Conservation (phyloP, 257 asterid genomes). For the Plantago major region DNA sequence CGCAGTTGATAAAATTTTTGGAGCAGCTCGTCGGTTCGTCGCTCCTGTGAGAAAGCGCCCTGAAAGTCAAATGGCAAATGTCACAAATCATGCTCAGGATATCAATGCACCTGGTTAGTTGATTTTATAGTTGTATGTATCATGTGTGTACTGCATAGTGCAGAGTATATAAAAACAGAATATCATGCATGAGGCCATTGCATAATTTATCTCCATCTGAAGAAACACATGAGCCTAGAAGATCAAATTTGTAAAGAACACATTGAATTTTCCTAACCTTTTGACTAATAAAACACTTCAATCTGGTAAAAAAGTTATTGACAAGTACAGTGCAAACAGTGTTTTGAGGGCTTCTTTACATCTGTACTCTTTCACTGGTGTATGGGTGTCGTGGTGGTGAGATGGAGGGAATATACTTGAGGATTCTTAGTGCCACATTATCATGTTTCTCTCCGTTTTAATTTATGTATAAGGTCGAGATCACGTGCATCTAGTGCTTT, state of each 20-base stretch:
- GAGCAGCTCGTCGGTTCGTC: not conserved
- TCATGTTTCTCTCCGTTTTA: too few relatives aligned
- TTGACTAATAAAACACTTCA: not conserved
- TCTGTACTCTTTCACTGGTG: slow-evolving; percentile 9
- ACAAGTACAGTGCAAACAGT: not conserved
- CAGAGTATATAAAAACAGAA: too few relatives aligned
- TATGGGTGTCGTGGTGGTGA: too few relatives aligned
- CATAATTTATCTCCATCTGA: too few relatives aligned
- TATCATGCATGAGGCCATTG: too few relatives aligned
- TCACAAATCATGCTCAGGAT: slow-evolving; percentile 27
- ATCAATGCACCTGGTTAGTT: slow-evolving; percentile 62
- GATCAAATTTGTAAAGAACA: not conserved
- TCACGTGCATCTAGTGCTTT: too few relatives aligned
- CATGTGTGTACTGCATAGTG: too few relatives aligned
- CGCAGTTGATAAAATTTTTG: not conserved
- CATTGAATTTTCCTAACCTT: not conserved
- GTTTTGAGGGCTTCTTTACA: not conserved
- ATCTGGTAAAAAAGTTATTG: not conserved
- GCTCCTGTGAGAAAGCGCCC: slow-evolving; percentile 17
- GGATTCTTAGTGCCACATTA: too few relatives aligned
- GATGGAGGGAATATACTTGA: too few relatives aligned
- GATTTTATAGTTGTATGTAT: not conserved
- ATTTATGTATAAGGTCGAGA: too few relatives aligned
- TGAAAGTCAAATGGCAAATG: slow-evolving; percentile 45
- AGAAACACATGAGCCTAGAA: not conserved